Percentiles rank a stretch among this genome's conserved stretches.
Evolutionary conservation across 2,329 filamentous ascomycete species (phyloP).

Genomic region (Endothia cerciana): DNA sequence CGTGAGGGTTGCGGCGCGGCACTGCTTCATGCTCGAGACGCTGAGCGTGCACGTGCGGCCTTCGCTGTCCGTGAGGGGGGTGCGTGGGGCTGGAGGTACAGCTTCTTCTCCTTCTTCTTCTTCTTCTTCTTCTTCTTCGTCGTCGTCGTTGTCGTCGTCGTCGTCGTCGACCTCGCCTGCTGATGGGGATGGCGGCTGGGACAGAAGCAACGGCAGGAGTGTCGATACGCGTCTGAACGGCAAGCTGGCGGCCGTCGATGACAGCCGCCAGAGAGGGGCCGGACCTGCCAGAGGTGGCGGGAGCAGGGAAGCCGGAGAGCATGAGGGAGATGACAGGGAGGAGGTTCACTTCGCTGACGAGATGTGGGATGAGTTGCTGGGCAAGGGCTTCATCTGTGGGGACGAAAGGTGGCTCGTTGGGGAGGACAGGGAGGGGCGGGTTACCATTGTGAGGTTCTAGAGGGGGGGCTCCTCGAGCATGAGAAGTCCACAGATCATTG

Average conservation of each 20-base stretch:
- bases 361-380: conserved; percentile 53
- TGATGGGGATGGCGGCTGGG: conserved; percentile 25
- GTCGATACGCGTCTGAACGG: background rate
- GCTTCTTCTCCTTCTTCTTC: background rate
- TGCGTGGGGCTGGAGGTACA: background rate
- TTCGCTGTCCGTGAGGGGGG: conserved; percentile 40
- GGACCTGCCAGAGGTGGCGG: background rate
- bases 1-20: conserved; percentile 30
- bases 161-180: background rate
- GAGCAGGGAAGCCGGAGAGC: conserved; percentile 17
- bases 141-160: background rate
- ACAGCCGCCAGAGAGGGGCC: background rate
- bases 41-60: conserved; percentile 50
- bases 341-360: conserved; percentile 48
- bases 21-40: conserved; percentile 41
- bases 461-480: background rate
- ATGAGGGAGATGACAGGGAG: conserved; percentile 23
- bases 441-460: conserved; percentile 59
- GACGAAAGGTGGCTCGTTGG: conserved; percentile 67
- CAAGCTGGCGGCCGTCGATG: background rate
- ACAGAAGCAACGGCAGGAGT: background rate
- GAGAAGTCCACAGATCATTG: background rate
- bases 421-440: conserved; percentile 53
- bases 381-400: conserved; percentile 58
- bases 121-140: background rate